phyloP scores from a whole-genome alignment of 2,329 filamentous ascomycete species.

The Sodiomyces alkalinus region DNA sequence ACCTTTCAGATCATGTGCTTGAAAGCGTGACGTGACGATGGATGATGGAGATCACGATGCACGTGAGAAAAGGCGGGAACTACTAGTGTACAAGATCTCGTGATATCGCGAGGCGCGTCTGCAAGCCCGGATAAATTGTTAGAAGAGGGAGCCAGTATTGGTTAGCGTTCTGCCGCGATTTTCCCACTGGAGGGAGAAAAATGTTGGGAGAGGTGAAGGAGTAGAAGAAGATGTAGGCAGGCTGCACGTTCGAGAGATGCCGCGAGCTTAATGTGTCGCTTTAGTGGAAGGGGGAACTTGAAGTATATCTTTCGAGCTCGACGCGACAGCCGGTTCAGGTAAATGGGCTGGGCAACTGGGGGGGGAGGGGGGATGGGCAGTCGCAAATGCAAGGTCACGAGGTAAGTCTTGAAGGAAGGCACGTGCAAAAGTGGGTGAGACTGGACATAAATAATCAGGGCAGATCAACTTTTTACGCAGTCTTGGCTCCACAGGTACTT shows the following conservation, averaged over 20 bases:
- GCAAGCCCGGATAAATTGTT: no score
- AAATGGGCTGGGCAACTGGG: not conserved
- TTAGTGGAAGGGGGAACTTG: conserved; percentile 5
- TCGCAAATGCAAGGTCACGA: conserved; percentile 18
- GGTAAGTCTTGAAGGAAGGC: conserved; percentile 21
- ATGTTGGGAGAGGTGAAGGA: not conserved
- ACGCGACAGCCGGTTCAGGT: no score
- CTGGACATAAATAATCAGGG: conserved; percentile 18
- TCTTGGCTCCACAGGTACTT: no score
- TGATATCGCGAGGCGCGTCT: conserved; percentile 25
- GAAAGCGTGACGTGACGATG: conserved; percentile 23
- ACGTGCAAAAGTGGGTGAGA: conserved; percentile 23
- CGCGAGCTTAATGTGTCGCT: no score
- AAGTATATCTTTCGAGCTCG: no score
- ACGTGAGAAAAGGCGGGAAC: conserved; percentile 16
- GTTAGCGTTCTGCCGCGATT: no score
- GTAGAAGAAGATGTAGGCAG: not conserved
- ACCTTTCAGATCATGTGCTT: conserved; percentile 31
- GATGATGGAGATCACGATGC: conserved; percentile 21
- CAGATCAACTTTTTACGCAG: no score
- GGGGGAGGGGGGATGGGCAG: not conserved
- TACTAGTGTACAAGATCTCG: conserved; percentile 29
- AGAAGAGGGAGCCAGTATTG: no score
- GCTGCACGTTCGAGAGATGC: no score
- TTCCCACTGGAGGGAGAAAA: conserved; percentile 4